Conservation (phyloP, 768 basidiomycete species). For the Pulveroboletus sp. region DNA sequence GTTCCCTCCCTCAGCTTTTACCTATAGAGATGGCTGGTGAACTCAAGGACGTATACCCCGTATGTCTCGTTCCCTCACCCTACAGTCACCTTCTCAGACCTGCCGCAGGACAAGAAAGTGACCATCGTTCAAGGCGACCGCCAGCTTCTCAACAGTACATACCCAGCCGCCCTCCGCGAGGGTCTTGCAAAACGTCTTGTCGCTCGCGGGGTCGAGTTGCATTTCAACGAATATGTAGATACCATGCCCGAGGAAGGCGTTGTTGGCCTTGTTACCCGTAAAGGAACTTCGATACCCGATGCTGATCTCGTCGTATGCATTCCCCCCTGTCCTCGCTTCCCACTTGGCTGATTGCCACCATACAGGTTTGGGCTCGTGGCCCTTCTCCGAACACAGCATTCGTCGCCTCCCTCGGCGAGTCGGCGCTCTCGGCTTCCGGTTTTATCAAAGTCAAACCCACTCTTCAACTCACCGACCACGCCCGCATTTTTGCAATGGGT, state of each 20-base stretch:
- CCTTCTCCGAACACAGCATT: conserved; percentile 53
- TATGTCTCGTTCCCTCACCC: conserved; percentile 19
- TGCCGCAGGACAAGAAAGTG: conserved; percentile 38
- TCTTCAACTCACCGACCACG: conserved; percentile 48
- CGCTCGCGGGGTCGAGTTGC: conserved; percentile 44
- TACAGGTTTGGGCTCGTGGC: conserved; percentile 27
- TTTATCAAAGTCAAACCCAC: conserved; percentile 53
- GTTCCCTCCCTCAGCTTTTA: not conserved
- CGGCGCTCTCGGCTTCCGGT: conserved; percentile 34
- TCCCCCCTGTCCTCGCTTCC: not conserved
- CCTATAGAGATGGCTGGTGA: conserved; percentile 42
- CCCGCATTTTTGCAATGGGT: conserved; percentile 60
- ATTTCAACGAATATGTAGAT: conserved; percentile 53
- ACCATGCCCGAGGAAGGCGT: conserved; percentile 36
- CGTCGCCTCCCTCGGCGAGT: conserved; percentile 41
- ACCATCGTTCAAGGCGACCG: conserved; percentile 58
- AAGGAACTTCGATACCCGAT: conserved; percentile 42
- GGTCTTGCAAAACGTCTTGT: conserved; percentile 40
- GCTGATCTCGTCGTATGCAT: conserved; percentile 57
- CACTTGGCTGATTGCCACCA: not conserved
- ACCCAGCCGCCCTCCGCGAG: conserved; percentile 51
- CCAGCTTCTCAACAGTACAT: conserved; percentile 53
- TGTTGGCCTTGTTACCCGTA: conserved; percentile 44
- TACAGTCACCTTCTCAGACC: conserved; percentile 6
- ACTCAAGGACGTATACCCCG: conserved; percentile 40